Evolutionary conservation across 352 stramenopile genomes (phyloP).

Genomic region (Globisporangium splendens): DNA sequence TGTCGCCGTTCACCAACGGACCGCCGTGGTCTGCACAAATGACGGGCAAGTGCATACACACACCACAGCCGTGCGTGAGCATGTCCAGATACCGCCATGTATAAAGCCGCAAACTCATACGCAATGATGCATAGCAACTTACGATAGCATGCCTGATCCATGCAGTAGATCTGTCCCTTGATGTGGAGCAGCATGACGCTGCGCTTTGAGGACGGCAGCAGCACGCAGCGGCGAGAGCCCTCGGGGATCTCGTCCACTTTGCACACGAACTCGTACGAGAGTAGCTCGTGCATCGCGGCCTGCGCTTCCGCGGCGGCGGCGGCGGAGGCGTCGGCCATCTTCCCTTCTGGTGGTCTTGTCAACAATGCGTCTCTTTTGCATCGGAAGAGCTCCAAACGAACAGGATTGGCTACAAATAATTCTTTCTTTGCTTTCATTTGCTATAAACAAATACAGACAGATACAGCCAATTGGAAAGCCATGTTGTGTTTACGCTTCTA

Average conservation of each 20-base stretch:
- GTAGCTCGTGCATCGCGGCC: slow-evolving; percentile 27
- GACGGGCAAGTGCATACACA: slow-evolving; percentile 1
- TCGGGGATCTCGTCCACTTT: slow-evolving; percentile 55
- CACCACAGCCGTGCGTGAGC: neutral
- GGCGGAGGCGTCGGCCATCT: neutral
- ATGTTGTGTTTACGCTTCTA: neutral
- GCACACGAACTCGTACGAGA: slow-evolving; percentile 68
- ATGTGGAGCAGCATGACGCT: slow-evolving; percentile 72
- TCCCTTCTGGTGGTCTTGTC: slow-evolving; percentile 1
- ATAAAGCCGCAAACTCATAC: slow-evolving; percentile 1
- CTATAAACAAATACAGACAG: neutral
- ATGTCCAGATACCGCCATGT: neutral
- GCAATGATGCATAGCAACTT: slow-evolving; percentile 10
- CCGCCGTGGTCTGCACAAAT: slow-evolving; percentile 64
- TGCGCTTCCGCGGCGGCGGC: slow-evolving; percentile 7
- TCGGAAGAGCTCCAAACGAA: neutral
- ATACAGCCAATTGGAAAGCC: neutral
- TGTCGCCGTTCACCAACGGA: slow-evolving; percentile 73
- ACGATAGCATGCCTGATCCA: slow-evolving; percentile 88
- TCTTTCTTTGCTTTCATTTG: neutral
- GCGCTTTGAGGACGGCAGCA: slow-evolving; percentile 57
- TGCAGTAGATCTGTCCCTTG: slow-evolving; percentile 67
- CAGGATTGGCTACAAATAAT: neutral
- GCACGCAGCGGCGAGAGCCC: slow-evolving; percentile 48
- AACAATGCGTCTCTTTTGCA: neutral